Percentiles rank a stretch among this genome's conserved stretches.
Evolutionary conservation across 768 basidiomycete genomes (phyloP).

Genomic region (Podaxis sp.): DNA sequence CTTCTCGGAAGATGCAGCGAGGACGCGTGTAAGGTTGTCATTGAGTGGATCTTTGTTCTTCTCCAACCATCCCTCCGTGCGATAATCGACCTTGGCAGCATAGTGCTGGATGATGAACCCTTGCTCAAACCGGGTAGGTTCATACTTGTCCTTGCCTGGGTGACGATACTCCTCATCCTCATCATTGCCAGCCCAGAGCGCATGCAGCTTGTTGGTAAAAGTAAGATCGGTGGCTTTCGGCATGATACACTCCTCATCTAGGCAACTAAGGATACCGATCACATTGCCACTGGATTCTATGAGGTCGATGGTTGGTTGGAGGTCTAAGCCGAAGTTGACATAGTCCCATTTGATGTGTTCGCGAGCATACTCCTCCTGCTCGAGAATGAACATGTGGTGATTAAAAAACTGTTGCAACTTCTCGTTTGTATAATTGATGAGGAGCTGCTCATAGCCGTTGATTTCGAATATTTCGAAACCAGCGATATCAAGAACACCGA

Average conservation of each 20-base stretch:
- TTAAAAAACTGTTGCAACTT: conserved; percentile 98
- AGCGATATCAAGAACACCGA: conserved; percentile 98
- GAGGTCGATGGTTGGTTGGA: conserved; percentile 98
- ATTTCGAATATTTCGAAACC: conserved; percentile 97
- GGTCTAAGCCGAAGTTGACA: conserved; percentile 94
- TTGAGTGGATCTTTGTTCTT: conserved; percentile 99
- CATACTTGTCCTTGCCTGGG: conserved; percentile 81
- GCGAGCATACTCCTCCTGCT: conserved; percentile 97
- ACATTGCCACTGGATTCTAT: conserved; percentile 82
- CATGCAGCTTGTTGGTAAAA: conserved; percentile 89
- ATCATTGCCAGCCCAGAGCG: conserved; percentile 62
- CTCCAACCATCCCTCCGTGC: conserved; percentile 95
- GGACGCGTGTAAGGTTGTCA: conserved; percentile 89
- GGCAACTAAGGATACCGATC: conserved; percentile 88
- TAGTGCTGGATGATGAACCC: conserved; percentile 97
- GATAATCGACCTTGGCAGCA: conserved; percentile 95
- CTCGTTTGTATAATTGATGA: conserved; percentile 99
- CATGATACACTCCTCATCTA: conserved; percentile 99
- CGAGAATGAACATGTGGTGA: conserved; percentile 99
- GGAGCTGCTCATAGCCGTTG: conserved; percentile 95
- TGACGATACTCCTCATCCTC: conserved; percentile 61
- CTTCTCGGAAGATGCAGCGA: conserved; percentile 78
- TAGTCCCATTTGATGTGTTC: conserved; percentile 98
- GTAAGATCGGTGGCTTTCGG: conserved; percentile 96
- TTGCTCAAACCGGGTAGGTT: conserved; percentile 84